Evolutionary conservation across 2,329 filamentous ascomycete species (phyloP), one percentile per base, ranked within the genome.

Genomic region (Paraphaeosphaeria minitans): DNA sequence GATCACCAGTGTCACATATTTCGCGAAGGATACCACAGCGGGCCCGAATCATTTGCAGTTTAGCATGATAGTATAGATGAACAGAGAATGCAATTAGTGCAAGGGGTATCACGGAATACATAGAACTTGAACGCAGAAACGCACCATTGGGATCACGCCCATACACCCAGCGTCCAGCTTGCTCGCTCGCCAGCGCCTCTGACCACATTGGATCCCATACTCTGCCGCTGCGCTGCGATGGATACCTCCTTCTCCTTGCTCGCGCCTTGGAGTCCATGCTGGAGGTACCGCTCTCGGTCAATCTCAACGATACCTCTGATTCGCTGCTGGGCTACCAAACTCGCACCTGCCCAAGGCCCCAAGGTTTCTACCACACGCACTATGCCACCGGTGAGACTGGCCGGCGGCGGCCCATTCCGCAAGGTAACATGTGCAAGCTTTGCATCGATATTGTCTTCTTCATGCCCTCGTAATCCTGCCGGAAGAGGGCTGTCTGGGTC

Each of bases 281-380:
- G 86, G 47, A 88, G 73, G 83, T 91, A 94, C 35, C 85, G 80
- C 7, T 94, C 91, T 27, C 88, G 81, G 62, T 93, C 90, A 21
- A 93, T 80, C 31, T 88, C 85, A 2, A 89, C 88, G 53, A 91
- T 83, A 1, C 89, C 87, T 37, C 86, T 85, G 4, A 92, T 81
- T 57, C 88, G 89, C 58, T 93, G 79, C 64, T 89, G 86, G 2
- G 88, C 85, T 19, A 90, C 78, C 55, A 94, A 71, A 71, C 89
- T 92, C 3, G 87, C 90, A 12, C 91, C 91, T 21, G 85, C 84
- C 90, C 90, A 94, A 1, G 90, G 80, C 0, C 91, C 91, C 1
- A 93, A 77, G 0, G 88, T 87, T 61, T 91, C 87, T 1, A 92
- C 78, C 2, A 84, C 88, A 27, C 90, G 83, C 41, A 93, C 78